These are phyloP conservation scores for Chaetomium sp. DNA, from an alignment of 2,329 filamentous ascomycete species.

Conservation along the genomic window DNA sequence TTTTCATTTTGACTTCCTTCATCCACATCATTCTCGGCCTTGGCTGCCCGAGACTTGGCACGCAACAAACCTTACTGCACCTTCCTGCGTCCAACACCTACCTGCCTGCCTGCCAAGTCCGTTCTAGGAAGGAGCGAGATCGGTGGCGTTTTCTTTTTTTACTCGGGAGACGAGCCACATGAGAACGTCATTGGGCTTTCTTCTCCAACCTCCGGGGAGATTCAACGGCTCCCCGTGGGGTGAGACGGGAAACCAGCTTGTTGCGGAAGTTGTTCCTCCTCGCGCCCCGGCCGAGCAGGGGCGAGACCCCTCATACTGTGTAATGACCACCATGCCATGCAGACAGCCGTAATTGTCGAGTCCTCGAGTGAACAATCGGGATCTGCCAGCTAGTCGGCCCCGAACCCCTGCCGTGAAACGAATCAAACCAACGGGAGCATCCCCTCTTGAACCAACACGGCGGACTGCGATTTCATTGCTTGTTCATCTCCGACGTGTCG, in stretches of 20 bases:
- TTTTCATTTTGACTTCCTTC: background rate
- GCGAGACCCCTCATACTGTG: background rate
- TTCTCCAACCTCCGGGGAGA: background rate
- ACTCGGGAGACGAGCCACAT: background rate
- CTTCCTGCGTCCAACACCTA: background rate
- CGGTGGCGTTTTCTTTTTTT: background rate
- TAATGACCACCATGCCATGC: background rate
- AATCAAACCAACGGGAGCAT: background rate
- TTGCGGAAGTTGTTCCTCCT: constrained; percentile 6
- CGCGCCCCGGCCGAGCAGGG: background rate
- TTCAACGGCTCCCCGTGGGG: background rate
- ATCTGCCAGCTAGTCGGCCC: background rate
- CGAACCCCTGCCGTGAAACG: constrained; percentile 1
- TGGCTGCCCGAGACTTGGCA: background rate
- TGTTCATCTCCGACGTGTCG: background rate
- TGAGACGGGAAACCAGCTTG: background rate
- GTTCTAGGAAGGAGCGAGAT: constrained; percentile 12
- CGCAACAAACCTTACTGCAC: background rate
- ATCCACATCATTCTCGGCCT: background rate
- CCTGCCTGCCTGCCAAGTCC: background rate
- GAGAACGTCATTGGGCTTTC: background rate
- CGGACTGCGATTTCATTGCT: background rate
- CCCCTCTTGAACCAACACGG: background rate
- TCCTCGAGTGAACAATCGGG: background rate
- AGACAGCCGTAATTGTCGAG: background rate